Percentiles rank a stretch among this genome's conserved stretches.
Conservation (phyloP, 352 stramenopile species). For the Phytophthora ohioensis region DNA sequence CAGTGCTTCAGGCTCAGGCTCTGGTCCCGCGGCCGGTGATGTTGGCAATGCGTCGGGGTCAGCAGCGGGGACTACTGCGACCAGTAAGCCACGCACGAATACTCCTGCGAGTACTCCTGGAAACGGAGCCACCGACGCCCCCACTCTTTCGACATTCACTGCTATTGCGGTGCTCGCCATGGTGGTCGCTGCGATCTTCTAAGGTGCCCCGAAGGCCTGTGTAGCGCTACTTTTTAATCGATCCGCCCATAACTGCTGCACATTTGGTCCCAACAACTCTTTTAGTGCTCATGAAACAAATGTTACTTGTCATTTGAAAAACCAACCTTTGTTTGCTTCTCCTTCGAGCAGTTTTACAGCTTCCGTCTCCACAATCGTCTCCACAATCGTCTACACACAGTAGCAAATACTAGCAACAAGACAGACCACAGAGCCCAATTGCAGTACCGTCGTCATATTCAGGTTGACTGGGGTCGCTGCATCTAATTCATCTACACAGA, state of each 20-base stretch:
- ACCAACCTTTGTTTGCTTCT: neutral
- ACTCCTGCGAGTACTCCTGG: conserved; percentile 3
- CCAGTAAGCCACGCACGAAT: conserved; percentile 19
- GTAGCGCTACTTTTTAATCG: conserved; percentile 2
- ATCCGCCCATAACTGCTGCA: conserved; percentile 1
- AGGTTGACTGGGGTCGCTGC: conserved; percentile 13
- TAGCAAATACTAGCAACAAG: neutral
- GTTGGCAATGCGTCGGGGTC: conserved; percentile 10
- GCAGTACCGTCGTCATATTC: conserved; percentile 32
- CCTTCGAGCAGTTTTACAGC: neutral
- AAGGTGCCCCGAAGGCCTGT: conserved; percentile 11
- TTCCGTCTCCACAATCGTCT: neutral
- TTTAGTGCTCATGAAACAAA: neutral
- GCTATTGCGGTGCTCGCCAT: conserved; percentile 23
- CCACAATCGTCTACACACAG: neutral
- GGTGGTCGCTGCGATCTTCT: conserved; percentile 28
- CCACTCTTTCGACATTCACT: conserved; percentile 23
- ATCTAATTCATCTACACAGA: conserved; percentile 33
- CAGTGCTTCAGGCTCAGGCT: conserved; percentile 21
- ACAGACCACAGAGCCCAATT: conserved; percentile 5
- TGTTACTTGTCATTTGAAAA: conserved; percentile 3
- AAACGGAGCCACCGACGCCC: conserved; percentile 17
- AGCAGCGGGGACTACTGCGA: conserved; percentile 5
- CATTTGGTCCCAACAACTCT: neutral
- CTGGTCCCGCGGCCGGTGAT: conserved; percentile 17